Base-by-base conservation (phyloP, 208 protist genomes). In the Phytomonas sp. region DNA sequence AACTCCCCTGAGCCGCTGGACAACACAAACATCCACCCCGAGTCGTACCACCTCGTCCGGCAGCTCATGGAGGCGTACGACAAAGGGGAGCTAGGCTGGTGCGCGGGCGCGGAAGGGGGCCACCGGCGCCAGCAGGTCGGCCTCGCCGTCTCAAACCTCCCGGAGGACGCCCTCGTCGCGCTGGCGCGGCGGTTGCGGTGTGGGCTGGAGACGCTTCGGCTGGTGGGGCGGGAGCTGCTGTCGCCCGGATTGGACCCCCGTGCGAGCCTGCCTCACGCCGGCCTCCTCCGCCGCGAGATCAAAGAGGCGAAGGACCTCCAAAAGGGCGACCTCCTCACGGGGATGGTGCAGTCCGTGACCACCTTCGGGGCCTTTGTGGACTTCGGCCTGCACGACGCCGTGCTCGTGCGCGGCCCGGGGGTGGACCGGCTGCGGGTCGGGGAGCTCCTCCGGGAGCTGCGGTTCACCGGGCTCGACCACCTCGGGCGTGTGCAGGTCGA, bases 341-440 rank as follows among this genome's bases (percentile, higher is more conserved):
- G 90, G 29, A 75, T 92, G 5, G 84, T 95, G 36, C 73, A 79
- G 61, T 88, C 76, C 71, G 84, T 95, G 11, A 92, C 85, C 13
- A 84, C 87, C 53, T 95, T 95, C 70, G 90, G 90, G 20, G 88
- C 78, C 0, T 95, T 95, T 76, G 85, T 95, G 7, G 87, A 95
- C 77, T 87, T 80, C 61, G 90, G 90, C 26, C 68, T 95, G 71
- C 87, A 92, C 76, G 78, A 93, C 46, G 67, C 77, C 7, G 80
- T 91, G 17, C 78, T 95, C 26, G 76, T 95, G 70, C 84, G 79
- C 51, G 82, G 73, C 7, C 46, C 70, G 26, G 71, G 40, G 26
- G 74, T 88, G 68, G 82, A 91, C 68, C 68, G 68, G 31, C 73
- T 88, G 71, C 83, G 85, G 63, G 72, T 82, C 33, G 89, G 89